Base-by-base conservation (phyloP, 805 yeast species). In the Sugiyamaella marilandica region DNA sequence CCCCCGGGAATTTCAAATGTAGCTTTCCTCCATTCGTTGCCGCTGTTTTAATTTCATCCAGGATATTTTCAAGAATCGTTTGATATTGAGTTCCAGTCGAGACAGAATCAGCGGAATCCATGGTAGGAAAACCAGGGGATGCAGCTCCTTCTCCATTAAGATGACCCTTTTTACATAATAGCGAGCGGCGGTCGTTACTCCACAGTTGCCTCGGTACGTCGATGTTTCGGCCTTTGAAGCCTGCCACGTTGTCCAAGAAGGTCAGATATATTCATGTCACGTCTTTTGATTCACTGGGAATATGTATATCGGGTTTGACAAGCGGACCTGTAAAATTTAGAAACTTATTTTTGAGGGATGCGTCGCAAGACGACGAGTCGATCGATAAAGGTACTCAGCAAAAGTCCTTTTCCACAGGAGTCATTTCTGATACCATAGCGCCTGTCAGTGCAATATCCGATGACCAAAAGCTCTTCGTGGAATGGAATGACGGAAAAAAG, bases 341-440 rank as follows among this genome's bases (percentile, higher is more conserved):
- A 26, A 53, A 56, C 36, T 39, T 65, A 18, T 84, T 86, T 59
- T 70, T 87, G 16, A 74, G 92, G 61, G 95, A 86, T 61, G 74
- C 88, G 0, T 82, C 88, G 45, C 62, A 65, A 2, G 68, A 79
- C 11, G 57, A 69, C 0, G 62, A 60, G 10, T 79, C 86, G 0
- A 72, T 83, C 4, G 87, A 86, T 57, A 69, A 72, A 2, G 62
- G 66, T 24, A 76, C 87, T 0, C 75, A 76, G 16, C 91, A 85
- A 62, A 85, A 84, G 62, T 62, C 75, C 29, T 82, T 84, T 66
- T 77, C 85, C n/a, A 83, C 90, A 0, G 82, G 80, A 1, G 63
- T 73, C 49, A 39, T 57, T 29, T 43, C 54, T 24, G 24, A 45
- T 66, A 62, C 56, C 0, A 63, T 74, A 1, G 75, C 78, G 1